A percentile compares a stretch with the other conserved stretches of the same genome.
Evolutionary conservation across 306 rosid genomes (phyloP).

Genomic region (Abrus pulchellus): DNA sequence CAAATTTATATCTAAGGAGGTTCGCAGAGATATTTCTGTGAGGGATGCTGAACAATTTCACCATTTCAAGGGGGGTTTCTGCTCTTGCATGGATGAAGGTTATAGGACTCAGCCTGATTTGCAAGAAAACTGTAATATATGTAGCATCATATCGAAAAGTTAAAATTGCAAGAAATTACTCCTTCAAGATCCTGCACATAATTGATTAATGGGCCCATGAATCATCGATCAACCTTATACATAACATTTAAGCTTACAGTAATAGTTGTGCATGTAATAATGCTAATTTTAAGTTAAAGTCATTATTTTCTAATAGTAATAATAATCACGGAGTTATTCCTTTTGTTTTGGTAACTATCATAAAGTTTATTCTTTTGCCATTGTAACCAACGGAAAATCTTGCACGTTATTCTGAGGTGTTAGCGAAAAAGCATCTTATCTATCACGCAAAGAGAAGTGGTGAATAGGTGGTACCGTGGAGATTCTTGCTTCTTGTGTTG

Average conservation of each 20-base stretch:
- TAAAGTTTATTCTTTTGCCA: too few species aligned
- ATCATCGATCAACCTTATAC: slow-evolving; percentile 28
- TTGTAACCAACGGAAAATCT: too few species aligned
- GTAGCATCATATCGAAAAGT: slow-evolving; percentile 33
- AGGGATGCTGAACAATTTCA: slow-evolving; percentile 86
- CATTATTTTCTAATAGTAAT: too few species aligned
- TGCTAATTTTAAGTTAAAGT: too few species aligned
- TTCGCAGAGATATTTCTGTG: slow-evolving; percentile 84
- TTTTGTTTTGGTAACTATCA: too few species aligned
- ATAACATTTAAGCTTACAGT: neutral
- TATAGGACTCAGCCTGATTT: slow-evolving; percentile 54
- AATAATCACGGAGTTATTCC: too few species aligned
- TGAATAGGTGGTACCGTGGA: too few species aligned
- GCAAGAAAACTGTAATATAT: slow-evolving; percentile 40
- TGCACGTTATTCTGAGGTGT: too few species aligned
- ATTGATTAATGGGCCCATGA: slow-evolving; percentile 21
- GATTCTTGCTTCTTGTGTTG: too few species aligned
- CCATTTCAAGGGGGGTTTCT: slow-evolving; percentile 88
- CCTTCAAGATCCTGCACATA: slow-evolving; percentile 19
- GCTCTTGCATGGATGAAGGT: slow-evolving; percentile 87
- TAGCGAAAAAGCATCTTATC: too few species aligned
- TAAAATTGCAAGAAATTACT: slow-evolving; percentile 36
- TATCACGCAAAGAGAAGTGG: too few species aligned
- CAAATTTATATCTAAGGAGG: slow-evolving; percentile 78
- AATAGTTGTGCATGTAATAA: too few species aligned